Evolutionary conservation across 768 basidiomycete genomes (phyloP), one percentile per base, ranked within the genome.

Genomic region (Boletus coccyginus): DNA sequence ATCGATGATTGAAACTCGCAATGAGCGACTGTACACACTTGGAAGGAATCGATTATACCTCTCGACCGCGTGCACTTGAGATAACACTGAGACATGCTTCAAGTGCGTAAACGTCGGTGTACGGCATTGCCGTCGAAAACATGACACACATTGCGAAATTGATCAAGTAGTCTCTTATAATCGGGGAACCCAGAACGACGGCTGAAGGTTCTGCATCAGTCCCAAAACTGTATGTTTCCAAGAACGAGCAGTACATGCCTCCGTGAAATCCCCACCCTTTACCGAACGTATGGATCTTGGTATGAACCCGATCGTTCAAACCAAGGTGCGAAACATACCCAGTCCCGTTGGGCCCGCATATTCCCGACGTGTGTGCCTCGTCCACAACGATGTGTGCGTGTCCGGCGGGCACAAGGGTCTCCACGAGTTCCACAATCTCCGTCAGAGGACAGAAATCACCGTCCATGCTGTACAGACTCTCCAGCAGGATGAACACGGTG

Each of bases 401-500:
- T 7, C 70, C 73, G 7, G 52, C 47, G 5, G 78, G 78, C 4
- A 81, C 63, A 0, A 70, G 56, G 2, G 63, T 52, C 27, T 81
- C 71, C 24, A 80, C 56, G 1, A 75, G 43, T 14, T 69, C 66
- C 32, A 80, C 70, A 13, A 84, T 74, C 40, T 74, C 73, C 2
- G 52, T 56, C 11, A 86, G 63, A 3, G 81, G 82, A 4, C 74
- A 73, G 35, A 83, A 72, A 57, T 82, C 79, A 7, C 84, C 84
- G 42, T 85, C 82, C 83, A 85, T 85, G 57, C 80, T 81, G 65
- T 86, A 85, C 16, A 84, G 66, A 10, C 75, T 75, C 69, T 85
- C 84, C 12, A 84, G 69, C 0, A 78, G 74, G 19, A 86, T 60
- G 61, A 82, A 84, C 8, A 84, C 63, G 39, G 61, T 73, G 43